These are phyloP conservation scores for Epichloe baconii DNA, from an alignment of 2,329 filamentous ascomycete genomes.

Conservation along the genomic window DNA sequence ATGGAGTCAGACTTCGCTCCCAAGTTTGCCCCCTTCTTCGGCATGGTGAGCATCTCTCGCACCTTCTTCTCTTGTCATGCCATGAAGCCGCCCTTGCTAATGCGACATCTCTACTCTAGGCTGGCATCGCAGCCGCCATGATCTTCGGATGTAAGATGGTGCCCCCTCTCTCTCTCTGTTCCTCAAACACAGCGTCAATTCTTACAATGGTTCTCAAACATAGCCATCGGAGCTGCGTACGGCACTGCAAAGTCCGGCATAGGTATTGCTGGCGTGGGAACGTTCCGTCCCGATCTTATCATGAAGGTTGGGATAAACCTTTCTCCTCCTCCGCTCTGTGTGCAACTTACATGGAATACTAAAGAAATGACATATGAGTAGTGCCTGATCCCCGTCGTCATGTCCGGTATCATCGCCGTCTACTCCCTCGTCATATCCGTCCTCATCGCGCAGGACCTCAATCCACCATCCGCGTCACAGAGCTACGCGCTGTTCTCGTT, in stretches of 20 bases:
- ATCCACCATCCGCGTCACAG: slow-evolving; percentile 45
- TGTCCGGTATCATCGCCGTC: slow-evolving; percentile 98
- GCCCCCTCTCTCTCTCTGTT: neutral
- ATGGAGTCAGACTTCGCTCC: slow-evolving; percentile 54
- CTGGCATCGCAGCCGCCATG: slow-evolving; percentile 70
- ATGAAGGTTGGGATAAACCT: slow-evolving; percentile 58
- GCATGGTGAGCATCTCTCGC: slow-evolving; percentile 52
- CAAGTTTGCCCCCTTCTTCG: slow-evolving; percentile 78
- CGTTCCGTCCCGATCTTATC: slow-evolving; percentile 74
- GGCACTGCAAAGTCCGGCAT: slow-evolving; percentile 82
- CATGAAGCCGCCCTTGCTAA: slow-evolving; percentile 10
- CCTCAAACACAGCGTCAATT: neutral
- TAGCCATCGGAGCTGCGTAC: slow-evolving; percentile 63
- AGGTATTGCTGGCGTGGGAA: slow-evolving; percentile 74
- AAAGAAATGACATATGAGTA: slow-evolving; percentile 18
- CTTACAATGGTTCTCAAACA: slow-evolving; percentile 6
- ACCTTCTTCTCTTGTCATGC: slow-evolving; percentile 9
- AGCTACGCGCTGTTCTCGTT: slow-evolving; percentile 78
- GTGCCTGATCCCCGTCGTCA: slow-evolving; percentile 82
- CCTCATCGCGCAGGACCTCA: slow-evolving; percentile 83
- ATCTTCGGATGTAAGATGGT: slow-evolving; percentile 60
- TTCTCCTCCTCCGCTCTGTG: neutral
- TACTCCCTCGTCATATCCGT: slow-evolving; percentile 96
- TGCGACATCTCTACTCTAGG: slow-evolving; percentile 30
- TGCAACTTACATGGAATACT: neutral